Base-by-base conservation (phyloP, 129 eudicot genomes). In the Calendula officinalis region DNA sequence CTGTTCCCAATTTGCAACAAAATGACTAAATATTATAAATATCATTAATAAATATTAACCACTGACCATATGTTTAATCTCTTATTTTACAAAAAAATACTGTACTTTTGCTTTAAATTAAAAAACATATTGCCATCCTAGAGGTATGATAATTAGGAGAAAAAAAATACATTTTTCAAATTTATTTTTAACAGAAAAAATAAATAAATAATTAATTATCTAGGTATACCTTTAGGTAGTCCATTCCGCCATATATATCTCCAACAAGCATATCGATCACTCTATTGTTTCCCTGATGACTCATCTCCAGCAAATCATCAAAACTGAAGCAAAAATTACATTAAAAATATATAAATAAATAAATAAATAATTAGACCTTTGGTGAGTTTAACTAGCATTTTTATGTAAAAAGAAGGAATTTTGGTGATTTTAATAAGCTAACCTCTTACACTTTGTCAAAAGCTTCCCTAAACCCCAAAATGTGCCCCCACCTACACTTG, bases 241-340 rank as follows among this genome's bases (percentile, higher is more conserved):
- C 96, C 70, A 56, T 69, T 72, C 98, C 98, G 54, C 96, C 98
- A 66, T 83, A 88, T 16, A 92, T 92, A 74, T 92, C 98, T 64
- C 98, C 96, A 71, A 92, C 98, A 75, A 92, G 96, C 96, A 92
- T 92, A 81, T 92, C 98, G 61, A 88, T 85, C 55, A 56, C 85
- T 81, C 95, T 83, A 79, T 92, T 92, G 77, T 92, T 88, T 68
- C 98, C 98, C 65, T 61, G 70, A 37, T 61, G 96, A 72, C 98
- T 92, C 91, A 92, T 68, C 75, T 88, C 88, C 69, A 92, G 81
- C 82, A 92, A 81, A 59, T 85, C 98, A 80, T 92, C 98, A 65
- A 92, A 92, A 76, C 98, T 92, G 79, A 50, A 65, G 56, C 38
- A 37, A 62, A 45, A 34, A 67, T 33, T 35, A 45, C 56, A 72